Percentiles rank a stretch among this genome's conserved stretches.
Conservation (phyloP, 129 eudicot genomes). For the Tanacetum coccineum region DNA sequence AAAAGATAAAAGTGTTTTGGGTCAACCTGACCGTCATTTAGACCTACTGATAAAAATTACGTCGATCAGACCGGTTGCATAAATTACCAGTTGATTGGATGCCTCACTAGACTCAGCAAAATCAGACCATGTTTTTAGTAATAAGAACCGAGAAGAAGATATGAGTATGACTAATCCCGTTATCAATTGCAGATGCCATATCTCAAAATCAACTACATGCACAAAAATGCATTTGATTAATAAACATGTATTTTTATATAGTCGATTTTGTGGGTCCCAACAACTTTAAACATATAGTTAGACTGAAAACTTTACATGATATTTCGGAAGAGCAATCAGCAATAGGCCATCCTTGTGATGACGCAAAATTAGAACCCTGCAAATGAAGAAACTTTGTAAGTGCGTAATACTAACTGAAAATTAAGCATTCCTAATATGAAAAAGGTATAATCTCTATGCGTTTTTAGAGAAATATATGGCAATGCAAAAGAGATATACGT, state of each 20-base stretch:
- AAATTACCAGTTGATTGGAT: constrained; percentile 74
- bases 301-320: constrained; percentile 47
- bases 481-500: not conserved
- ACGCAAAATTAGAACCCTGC: constrained; percentile 85
- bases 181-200: constrained; percentile 75
- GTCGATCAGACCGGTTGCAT: not conserved
- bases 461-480: constrained; percentile 5
- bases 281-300: too few species aligned
- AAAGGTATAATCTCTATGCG: not conserved
- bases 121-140: constrained; percentile 80
- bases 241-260: not conserved
- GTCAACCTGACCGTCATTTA: not conserved
- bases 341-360: constrained; percentile 67
- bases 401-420: not conserved
- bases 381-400: constrained; percentile 1
- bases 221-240: constrained; percentile 10
- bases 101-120: constrained; percentile 93
- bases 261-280: constrained; percentile 12
- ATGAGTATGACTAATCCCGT: constrained; percentile 64
- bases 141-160: constrained; percentile 64
- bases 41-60: not conserved
- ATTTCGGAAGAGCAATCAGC: constrained; percentile 60
- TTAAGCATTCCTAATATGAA: not conserved
- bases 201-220: constrained; percentile 65
- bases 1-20: not conserved